These are phyloP conservation scores for Ceraceosorus bombacis DNA, from an alignment of 1,284 basidiomycete genomes.

Conservation along the genomic window DNA sequence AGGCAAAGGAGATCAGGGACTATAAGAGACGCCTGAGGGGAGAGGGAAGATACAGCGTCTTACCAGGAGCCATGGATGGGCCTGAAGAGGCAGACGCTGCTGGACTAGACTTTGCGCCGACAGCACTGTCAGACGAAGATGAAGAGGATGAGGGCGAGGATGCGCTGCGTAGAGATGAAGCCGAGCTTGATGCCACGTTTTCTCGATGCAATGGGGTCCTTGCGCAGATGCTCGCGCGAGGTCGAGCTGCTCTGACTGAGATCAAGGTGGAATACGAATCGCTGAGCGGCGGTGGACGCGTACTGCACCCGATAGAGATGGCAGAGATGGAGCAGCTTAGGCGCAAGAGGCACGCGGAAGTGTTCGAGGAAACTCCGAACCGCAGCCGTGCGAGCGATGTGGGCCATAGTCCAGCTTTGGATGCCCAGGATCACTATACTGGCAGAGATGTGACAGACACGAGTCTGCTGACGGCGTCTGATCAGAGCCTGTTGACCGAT, in stretches of 20 bases:
- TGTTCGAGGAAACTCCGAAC: no score
- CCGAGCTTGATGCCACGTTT: conserved; percentile 30
- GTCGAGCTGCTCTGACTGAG: conserved; percentile 25
- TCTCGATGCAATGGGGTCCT: conserved; percentile 29
- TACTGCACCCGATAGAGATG: conserved; percentile 36
- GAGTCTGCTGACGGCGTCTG: no score
- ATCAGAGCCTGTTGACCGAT: no score
- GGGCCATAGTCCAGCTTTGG: no score
- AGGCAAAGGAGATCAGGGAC: conserved; percentile 48
- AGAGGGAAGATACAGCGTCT: conserved; percentile 11
- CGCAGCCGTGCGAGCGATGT: no score
- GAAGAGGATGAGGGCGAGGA: conserved; percentile 20
- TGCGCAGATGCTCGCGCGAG: conserved; percentile 28
- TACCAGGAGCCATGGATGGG: conserved; percentile 8
- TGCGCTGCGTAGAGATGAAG: conserved; percentile 1
- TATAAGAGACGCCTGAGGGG: conserved; percentile 27
- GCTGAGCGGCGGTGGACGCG: conserved; percentile 17
- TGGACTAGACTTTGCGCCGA: conserved; percentile 6
- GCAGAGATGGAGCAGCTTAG: conserved; percentile 21
- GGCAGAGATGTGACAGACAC: no score
- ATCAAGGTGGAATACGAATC: conserved; percentile 16
- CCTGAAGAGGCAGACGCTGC: conserved; percentile 1
- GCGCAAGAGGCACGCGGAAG: conserved; percentile 3
- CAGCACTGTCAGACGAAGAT: conserved; percentile 20
- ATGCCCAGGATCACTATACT: no score